phyloP scores from a whole-genome alignment of 2,329 filamentous ascomycete species.

The Drechmeria coniospora region DNA sequence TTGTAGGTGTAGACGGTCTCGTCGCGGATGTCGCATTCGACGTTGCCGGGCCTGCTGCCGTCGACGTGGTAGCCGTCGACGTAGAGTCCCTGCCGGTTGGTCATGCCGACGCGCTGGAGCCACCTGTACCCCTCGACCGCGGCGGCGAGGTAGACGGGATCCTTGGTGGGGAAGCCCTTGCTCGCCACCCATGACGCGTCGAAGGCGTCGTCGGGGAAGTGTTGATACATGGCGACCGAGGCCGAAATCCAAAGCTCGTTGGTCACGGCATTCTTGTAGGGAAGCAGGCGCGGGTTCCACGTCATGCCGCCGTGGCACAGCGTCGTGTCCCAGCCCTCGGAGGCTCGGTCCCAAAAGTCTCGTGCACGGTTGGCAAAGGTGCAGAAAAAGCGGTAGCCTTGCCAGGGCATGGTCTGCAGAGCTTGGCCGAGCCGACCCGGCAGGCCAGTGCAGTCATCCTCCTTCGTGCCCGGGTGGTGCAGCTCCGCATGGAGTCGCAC shows the following conservation, averaged over 20 bases:
- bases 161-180: constrained; percentile 19
- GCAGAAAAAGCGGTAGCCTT: constrained; percentile 59
- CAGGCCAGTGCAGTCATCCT: constrained; percentile 4
- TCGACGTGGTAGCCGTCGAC: constrained; percentile 79
- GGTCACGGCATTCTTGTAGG: constrained; percentile 94
- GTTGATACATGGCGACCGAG: constrained; percentile 75
- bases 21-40: constrained; percentile 64
- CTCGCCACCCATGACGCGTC: constrained; percentile 44
- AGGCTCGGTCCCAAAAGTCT: constrained; percentile 72
- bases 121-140: constrained; percentile 69
- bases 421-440: constrained; percentile 3
- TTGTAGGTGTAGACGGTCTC: constrained; percentile 94
- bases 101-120: constrained; percentile 71
- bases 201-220: constrained; percentile 71
- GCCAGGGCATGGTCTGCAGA: constrained; percentile 39
- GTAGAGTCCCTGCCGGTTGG: constrained; percentile 57
- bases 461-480: constrained; percentile 32
- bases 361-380: constrained; percentile 71
- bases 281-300: constrained; percentile 67
- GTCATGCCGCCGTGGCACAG: constrained; percentile 80
- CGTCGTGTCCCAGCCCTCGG: constrained; percentile 63
- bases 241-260: constrained; percentile 82
- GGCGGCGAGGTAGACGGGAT: constrained; percentile 53
- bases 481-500: constrained; percentile 50
- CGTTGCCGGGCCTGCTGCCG: constrained; percentile 45